phyloP scores from a whole-genome alignment of 2,329 filamentous ascomycete genomes.

The Epichloe amarillans region DNA sequence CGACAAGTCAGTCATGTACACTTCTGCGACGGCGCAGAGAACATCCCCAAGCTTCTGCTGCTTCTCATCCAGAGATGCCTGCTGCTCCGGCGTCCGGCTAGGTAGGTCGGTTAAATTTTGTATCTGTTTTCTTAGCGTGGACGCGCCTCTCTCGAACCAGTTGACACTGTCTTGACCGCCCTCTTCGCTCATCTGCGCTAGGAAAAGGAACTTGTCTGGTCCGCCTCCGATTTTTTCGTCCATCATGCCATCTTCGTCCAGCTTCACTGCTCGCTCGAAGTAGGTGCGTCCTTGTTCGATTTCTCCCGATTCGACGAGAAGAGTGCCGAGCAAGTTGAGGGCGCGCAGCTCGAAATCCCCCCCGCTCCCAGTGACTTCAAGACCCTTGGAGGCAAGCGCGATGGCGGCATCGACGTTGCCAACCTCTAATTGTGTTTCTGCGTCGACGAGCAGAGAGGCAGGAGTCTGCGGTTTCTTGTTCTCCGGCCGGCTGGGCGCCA shows the following conservation, averaged over 20 bases:
- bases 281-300: constrained; percentile 58
- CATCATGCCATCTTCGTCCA: constrained; percentile 63
- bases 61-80: constrained; percentile 47
- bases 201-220: constrained; percentile 86
- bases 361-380: constrained; percentile 28
- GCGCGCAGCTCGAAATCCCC: constrained; percentile 46
- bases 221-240: constrained; percentile 66
- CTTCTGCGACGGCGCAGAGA: constrained; percentile 87
- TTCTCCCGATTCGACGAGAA: constrained; percentile 71
- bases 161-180: constrained; percentile 51
- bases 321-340: constrained; percentile 66
- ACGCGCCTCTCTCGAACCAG: constrained; percentile 60
- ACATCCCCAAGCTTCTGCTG: constrained; percentile 74
- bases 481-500: constrained; percentile 29
- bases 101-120: constrained; percentile 41
- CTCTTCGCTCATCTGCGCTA: constrained; percentile 75
- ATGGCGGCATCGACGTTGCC: constrained; percentile 29
- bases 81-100: constrained; percentile 25
- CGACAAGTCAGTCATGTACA: constrained; percentile 97
- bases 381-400: constrained; percentile 27
- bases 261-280: constrained; percentile 58
- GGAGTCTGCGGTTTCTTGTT: constrained; percentile 20
- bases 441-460: constrained; percentile 23
- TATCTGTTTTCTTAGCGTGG: constrained; percentile 59
- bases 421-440: constrained; percentile 28